A percentile compares a stretch with the other conserved stretches of the same genome.
Evolutionary conservation across 305 asterid species (phyloP).

Genomic region (Rubia tinctorum): DNA sequence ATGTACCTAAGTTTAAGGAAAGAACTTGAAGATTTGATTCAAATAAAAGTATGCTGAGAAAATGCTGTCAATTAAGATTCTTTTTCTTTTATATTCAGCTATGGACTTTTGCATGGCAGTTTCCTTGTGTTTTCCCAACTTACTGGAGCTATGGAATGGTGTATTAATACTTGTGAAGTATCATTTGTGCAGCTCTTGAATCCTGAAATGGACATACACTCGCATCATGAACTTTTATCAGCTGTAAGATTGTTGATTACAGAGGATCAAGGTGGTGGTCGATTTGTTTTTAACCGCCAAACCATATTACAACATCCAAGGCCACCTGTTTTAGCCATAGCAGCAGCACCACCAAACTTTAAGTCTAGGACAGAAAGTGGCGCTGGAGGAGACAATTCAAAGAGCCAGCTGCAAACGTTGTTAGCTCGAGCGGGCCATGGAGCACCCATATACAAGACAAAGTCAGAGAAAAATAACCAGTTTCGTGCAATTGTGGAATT

Average conservation of each 20-base stretch:
- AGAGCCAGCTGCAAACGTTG: slow-evolving; percentile 84
- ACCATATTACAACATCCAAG: slow-evolving; percentile 29
- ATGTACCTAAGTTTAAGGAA: slow-evolving; percentile 63
- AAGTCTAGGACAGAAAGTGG: slow-evolving; percentile 51
- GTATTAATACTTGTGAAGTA: slow-evolving; percentile 12
- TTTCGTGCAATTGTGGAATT: slow-evolving; percentile 65
- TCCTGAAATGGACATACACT: slow-evolving; percentile 68
- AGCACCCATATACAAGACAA: slow-evolving; percentile 64
- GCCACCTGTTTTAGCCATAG: slow-evolving; percentile 31
- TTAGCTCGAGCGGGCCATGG: slow-evolving; percentile 83
- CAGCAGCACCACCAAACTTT: slow-evolving; percentile 33
- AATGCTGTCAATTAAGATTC: not conserved
- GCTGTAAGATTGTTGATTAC: slow-evolving; percentile 78
- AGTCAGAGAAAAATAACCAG: slow-evolving; percentile 54
- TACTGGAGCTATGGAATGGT: not conserved
- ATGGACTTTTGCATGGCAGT: not conserved
- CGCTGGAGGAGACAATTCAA: slow-evolving; percentile 93
- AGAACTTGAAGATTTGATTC: slow-evolving; percentile 80
- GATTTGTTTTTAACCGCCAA: slow-evolving; percentile 67
- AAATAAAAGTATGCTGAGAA: slow-evolving; percentile 59
- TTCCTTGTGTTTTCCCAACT: not conserved
- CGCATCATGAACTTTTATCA: slow-evolving; percentile 69
- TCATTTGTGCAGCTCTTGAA: slow-evolving; percentile 71
- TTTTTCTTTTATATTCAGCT: not conserved
- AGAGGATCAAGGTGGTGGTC: slow-evolving; percentile 68